Evolutionary conservation across 192 early-diverging fungal genomes (phyloP), one percentile per base, ranked within the genome.

Genomic region (Pilaira anomala): DNA sequence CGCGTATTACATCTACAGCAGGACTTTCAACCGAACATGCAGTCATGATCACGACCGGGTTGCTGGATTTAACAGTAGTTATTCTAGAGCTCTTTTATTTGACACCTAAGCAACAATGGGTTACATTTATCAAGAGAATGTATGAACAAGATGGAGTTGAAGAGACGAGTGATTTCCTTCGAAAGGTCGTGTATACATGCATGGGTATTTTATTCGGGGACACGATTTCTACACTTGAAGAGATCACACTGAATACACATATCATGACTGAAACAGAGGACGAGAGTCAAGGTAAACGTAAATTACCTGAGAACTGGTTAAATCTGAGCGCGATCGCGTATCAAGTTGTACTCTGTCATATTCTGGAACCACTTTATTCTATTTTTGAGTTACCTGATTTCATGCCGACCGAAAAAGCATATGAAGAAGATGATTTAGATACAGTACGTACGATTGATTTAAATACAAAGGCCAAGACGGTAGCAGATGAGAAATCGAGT

Each of bases 291-390:
- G 44, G 36, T 36, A 42, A 25, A 29, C 39, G 67, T 2, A 54
- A 49, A 4, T 30, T 63, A 8, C 74, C 74, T 1, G 41, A 63
- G 3, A 44, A 64, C 30, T 79, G 78, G 78, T 52, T 79, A 26
- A 79, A 76, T 40, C 51, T 79, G 50, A 49, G 67, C 16, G 48
- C 76, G 8, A 67, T 79, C 44, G 62, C 78, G 16, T 68, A 77
- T 46, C 69, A 79, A 46, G 66, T 79, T 9, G 42, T 79, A 1
- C 26, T 79, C 7, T 50, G 18, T 1, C 19, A 71, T 25, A 60
- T 76, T 9, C 30, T 76, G 19, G 51, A 40, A 2, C 74, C 74
- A 16, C 30, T 70, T 5, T 55, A 63, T 11, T 21, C 46, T 1
- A 33, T 72, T 2, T 45, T 72, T 9, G 70, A 62, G 11, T 28